Base-by-base conservation (phyloP, 805 yeast species). In the Teunomyces stri region DNA sequence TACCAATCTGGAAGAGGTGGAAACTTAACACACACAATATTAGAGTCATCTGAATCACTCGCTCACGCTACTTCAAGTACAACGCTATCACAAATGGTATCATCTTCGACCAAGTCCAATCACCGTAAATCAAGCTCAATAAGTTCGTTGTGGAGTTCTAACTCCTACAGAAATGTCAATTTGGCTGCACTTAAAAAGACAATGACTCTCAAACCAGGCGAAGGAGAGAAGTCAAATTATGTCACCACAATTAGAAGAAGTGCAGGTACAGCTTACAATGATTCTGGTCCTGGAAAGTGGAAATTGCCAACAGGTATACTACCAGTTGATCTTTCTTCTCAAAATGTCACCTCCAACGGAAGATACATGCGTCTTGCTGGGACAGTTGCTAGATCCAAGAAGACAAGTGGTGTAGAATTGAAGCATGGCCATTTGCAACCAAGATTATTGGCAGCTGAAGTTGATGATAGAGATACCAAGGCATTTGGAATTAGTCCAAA, bases 391-490 rank as follows among this genome's bases (percentile, higher is more conserved):
- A 33, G 50, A 15, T 18, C 47, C 22, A 68, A 67, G 51, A 69
- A 67, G 48, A 59, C 69, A n/a, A 67, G 70, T 47, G 78, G 78
- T 0, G 78, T 73, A 5, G 85, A 81, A 47, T 68, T 81, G 59
- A 82, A 80, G 57, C 86, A 82, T 59, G 85, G 86, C 5, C 81
- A 72, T 58, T 69, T 80, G 48, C 76, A 81, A 45, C 87, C 86
- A 21, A 74, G 89, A 40, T 72, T 86, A 65, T 69, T 87, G 50
- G 92, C 91, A 2, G 79, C 85, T 20, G 94, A 86, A 61, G 83
- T 86, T 31, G 91, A 84, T 51, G 89, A 85, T 46, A 79, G 73
- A 29, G 88, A 81, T 16, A 41, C 44, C 16, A 41, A 27, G 12
- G 35, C 46, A n/a, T 46, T 50, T 13, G 44, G 51, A 6, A 43